phyloP scores from a whole-genome alignment of 148 eudicot genomes.

The Cornus kousa region DNA sequence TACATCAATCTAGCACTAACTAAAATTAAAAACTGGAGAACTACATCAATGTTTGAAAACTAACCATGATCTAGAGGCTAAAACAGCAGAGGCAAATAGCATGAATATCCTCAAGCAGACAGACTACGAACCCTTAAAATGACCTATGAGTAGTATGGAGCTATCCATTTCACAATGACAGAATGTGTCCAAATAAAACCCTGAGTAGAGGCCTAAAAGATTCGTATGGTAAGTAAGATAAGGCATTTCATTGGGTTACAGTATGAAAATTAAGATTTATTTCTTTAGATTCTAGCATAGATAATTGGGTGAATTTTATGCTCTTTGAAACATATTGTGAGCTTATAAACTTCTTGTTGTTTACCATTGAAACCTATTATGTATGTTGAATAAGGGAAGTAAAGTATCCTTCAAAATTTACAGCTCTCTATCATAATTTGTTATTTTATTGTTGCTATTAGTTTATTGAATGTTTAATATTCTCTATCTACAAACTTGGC shows the following conservation, averaged over 20 bases:
- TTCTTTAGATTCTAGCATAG: not conserved
- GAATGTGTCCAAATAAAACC: not conserved
- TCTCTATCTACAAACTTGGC: no score
- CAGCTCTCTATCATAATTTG: not conserved
- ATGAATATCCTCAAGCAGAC: no score
- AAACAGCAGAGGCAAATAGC: not conserved
- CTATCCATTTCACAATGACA: not conserved
- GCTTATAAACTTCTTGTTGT: not conserved
- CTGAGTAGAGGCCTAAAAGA: not conserved
- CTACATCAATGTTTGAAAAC: not conserved
- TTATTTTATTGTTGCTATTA: no score
- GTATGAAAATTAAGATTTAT: no score
- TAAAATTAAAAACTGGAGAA: not conserved
- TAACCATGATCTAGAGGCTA: not conserved
- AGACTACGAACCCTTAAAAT: no score
- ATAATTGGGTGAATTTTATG: not conserved
- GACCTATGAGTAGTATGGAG: no score
- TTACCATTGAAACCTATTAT: no score
- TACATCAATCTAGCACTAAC: not conserved
- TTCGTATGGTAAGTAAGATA: not conserved
- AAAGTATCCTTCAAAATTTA: no score
- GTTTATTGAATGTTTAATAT: no score
- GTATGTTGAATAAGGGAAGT: no score
- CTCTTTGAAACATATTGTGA: not conserved
- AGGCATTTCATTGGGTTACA: not conserved